Conservation (phyloP, 768 basidiomycete species). For the Mycena latifolia region DNA sequence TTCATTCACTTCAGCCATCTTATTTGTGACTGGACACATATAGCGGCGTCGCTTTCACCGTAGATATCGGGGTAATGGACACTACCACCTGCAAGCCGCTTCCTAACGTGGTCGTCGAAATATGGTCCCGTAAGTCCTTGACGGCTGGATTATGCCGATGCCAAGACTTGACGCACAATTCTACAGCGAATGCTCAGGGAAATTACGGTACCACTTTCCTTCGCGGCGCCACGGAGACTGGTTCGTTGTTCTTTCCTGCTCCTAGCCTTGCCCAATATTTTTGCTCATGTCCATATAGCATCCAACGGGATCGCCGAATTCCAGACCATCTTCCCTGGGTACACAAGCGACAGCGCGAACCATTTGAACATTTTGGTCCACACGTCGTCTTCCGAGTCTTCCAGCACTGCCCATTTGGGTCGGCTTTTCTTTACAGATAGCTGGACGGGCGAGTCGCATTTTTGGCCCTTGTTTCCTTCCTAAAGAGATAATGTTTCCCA, state of each 20-base stretch:
- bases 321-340: constrained; percentile 53
- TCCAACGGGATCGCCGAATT: constrained; percentile 55
- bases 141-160: too few species aligned
- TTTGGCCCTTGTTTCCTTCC: not conserved
- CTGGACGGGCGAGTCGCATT: constrained; percentile 41
- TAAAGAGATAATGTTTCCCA: not conserved
- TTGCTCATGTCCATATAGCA: too few species aligned
- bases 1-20: too few species aligned
- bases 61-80: constrained; percentile 53
- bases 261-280: too few species aligned
- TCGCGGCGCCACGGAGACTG: constrained; percentile 50
- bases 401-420: constrained; percentile 47
- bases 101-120: too few species aligned
- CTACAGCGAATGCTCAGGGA: constrained; percentile 49
- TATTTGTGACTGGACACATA: not conserved
- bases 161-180: too few species aligned
- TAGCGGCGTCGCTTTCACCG: constrained; percentile 50
- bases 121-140: too few species aligned
- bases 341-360: constrained; percentile 48
- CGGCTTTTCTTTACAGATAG: constrained; percentile 55
- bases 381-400: constrained; percentile 41
- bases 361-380: constrained; percentile 53
- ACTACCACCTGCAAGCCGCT: constrained; percentile 54
- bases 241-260: too few species aligned
- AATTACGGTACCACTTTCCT: constrained; percentile 49